phyloP scores from a whole-genome alignment of 1,139 yeast genomes.

The Geotrichum citri-aurantii region DNA sequence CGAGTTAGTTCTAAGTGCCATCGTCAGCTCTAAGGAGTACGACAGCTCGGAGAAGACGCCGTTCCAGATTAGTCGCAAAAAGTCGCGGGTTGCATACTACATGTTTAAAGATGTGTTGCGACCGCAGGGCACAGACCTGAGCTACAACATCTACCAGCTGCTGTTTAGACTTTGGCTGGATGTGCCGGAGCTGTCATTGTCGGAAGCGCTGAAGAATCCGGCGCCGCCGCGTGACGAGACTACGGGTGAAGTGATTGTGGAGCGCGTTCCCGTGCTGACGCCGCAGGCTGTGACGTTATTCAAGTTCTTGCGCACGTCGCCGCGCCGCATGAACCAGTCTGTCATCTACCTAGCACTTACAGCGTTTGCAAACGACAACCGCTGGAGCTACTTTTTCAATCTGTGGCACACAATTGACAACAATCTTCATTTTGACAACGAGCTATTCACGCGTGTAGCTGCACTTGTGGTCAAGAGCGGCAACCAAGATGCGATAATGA shows the following conservation, averaged over 20 bases:
- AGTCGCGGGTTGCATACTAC: slow-evolving; percentile 28
- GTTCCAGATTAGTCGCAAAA: slow-evolving; percentile 25
- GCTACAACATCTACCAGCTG: slow-evolving; percentile 26
- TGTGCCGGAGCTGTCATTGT: slow-evolving; percentile 20
- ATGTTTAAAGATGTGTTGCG: slow-evolving; percentile 29
- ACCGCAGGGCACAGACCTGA: slow-evolving; percentile 27
- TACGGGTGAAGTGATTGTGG: slow-evolving; percentile 20
- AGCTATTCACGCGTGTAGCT: slow-evolving; percentile 26
- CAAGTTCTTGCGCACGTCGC: slow-evolving; percentile 24
- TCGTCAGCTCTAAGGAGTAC: slow-evolving; percentile 30
- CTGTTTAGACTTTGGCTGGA: slow-evolving; percentile 30
- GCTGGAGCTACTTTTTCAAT: slow-evolving; percentile 37
- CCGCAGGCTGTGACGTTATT: slow-evolving; percentile 28
- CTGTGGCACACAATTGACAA: slow-evolving; percentile 29
- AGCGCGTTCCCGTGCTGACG: slow-evolving; percentile 21
- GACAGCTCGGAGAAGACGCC: slow-evolving; percentile 21
- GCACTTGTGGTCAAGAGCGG: slow-evolving; percentile 33
- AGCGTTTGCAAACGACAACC: slow-evolving; percentile 37
- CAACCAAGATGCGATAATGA: slow-evolving; percentile 19
- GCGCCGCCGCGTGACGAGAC: slow-evolving; percentile 18
- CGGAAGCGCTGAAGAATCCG: slow-evolving; percentile 26
- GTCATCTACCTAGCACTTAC: slow-evolving; percentile 35
- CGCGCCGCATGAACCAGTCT: slow-evolving; percentile 21
- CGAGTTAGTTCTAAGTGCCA: slow-evolving; percentile 28
- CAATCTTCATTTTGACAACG: slow-evolving; percentile 21